Evolutionary conservation across 1,284 basidiomycete genomes (phyloP), one percentile per base, ranked within the genome.

Genomic region (Boletellus dicymbophilus): DNA sequence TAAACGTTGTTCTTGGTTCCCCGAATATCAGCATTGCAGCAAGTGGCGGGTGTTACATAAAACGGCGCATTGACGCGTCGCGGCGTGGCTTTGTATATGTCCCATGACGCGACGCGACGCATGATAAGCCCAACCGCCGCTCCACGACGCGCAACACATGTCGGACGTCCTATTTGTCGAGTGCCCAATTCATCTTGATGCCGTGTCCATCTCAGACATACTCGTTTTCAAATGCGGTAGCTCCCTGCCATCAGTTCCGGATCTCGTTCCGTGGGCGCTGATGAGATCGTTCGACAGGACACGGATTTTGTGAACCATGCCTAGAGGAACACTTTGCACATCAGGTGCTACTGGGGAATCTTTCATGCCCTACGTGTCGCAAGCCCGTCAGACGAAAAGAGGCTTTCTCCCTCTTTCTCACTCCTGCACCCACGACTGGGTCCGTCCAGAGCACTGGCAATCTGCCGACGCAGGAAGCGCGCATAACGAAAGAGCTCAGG

Each of bases 221-320:
- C 53, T 61, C 41, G 54, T 63, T 11, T 64, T 70, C 50, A 68
- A 47, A 58, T 66, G 64, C 45, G 64, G 64, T 66, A 62, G 37
- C 42, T 55, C 52, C 37, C 21, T 28, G 21, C 45, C n/a, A 48
- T 45, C 44, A 15, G n/a, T 36, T 41, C 53, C 16, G 28, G 21
- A 44, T 30, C 38, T 23, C n/a, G 33, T 43, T 49, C 18, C 18
- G n/a, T 46, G 44, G 11, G 43, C 22, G 37, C 54, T 66, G 36
- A 61, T 28, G 45, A 20, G 22, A 31, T 40, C 27, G 23, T 52
- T 50, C 39, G 38, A 51, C 43, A 70, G 64, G 64, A 10, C 67
- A 66, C 51, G 67, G 66, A 41, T 66, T 66, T 37, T 66, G 64
- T 43, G 63, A 53, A 36, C 61, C 56, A 46, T 66, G 64, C 31